Conservation (phyloP, 345 rosid species). For the Populus simonii region DNA sequence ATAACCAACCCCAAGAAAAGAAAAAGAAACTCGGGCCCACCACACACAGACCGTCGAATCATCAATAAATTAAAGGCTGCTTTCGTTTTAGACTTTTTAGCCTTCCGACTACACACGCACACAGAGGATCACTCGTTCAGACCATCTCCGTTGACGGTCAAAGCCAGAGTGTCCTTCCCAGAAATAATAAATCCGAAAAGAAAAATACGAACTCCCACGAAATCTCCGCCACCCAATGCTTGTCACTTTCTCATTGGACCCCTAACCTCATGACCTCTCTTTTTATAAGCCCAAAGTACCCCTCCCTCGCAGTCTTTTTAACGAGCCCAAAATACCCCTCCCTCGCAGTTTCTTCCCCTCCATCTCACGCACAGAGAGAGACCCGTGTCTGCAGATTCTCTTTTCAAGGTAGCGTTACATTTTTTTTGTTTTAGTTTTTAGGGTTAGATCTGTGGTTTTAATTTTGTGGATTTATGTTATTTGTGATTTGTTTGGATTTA, state of each 20-base stretch:
- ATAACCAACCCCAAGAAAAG: no score
- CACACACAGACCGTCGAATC: background rate
- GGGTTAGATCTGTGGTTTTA: constrained; percentile 21
- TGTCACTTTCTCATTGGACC: constrained; percentile 42
- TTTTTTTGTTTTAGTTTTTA: background rate
- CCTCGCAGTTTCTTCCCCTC: background rate
- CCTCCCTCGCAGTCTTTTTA: background rate
- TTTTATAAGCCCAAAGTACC: background rate
- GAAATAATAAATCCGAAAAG: background rate
- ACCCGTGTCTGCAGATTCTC: background rate
- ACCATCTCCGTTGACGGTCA: constrained; percentile 32
- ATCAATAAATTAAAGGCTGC: background rate
- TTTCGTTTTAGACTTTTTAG: background rate
- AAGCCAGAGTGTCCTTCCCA: constrained; percentile 25
- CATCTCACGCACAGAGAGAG: background rate
- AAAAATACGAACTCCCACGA: constrained; percentile 12
- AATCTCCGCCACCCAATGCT: constrained; percentile 27
- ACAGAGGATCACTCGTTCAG: background rate
- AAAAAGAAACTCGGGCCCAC: background rate
- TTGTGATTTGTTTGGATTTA: background rate
- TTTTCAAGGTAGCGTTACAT: background rate
- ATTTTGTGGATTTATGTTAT: background rate
- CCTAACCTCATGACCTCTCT: background rate
- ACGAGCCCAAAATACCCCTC: background rate
- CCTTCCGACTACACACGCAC: background rate